phyloP scores from a whole-genome alignment of 176 grass and related monocot species.

The Musa acuminata region DNA sequence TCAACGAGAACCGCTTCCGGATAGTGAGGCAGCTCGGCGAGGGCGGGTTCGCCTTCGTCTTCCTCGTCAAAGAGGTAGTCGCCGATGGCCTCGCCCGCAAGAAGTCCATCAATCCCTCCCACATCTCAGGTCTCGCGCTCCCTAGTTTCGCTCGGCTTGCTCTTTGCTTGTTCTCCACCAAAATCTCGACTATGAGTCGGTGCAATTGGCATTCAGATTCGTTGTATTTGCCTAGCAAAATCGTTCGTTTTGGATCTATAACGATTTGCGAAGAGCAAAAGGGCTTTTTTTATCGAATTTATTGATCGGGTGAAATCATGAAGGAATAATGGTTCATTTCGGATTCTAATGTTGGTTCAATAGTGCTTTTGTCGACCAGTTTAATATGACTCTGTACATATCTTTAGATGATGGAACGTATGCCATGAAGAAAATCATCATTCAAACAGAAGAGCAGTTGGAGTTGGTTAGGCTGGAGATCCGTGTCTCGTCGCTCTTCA shows the following conservation, averaged over 20 bases:
- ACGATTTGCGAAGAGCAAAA: neutral
- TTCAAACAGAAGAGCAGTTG: slow-evolving; percentile 62
- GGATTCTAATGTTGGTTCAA: too few species aligned
- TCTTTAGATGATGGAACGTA: slow-evolving; percentile 70
- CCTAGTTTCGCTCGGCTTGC: neutral
- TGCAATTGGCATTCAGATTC: slow-evolving; percentile 12
- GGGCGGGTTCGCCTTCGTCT: slow-evolving; percentile 49
- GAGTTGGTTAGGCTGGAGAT: slow-evolving; percentile 77
- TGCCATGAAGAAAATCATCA: slow-evolving; percentile 82
- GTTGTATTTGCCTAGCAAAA: neutral
- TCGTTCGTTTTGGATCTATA: neutral
- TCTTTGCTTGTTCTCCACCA: neutral
- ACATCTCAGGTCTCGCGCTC: slow-evolving; percentile 51
- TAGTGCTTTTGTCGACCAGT: neutral
- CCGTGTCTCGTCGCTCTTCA: slow-evolving; percentile 65
- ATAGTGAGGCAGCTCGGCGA: slow-evolving; percentile 68
- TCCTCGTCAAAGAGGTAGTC: slow-evolving; percentile 76
- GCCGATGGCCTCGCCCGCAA: slow-evolving; percentile 43
- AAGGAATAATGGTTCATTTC: too few species aligned
- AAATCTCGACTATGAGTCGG: neutral
- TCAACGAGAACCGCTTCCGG: slow-evolving; percentile 82
- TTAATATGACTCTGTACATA: slow-evolving; percentile 17
- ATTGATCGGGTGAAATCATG: too few species aligned
- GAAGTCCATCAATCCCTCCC: slow-evolving; percentile 64
- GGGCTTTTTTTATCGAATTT: too few species aligned